Percentiles rank a stretch among this genome's conserved stretches.
These are phyloP conservation scores for Paraleonurus japonicus DNA, from an alignment of 257 asterid genomes.

Conservation along the genomic window DNA sequence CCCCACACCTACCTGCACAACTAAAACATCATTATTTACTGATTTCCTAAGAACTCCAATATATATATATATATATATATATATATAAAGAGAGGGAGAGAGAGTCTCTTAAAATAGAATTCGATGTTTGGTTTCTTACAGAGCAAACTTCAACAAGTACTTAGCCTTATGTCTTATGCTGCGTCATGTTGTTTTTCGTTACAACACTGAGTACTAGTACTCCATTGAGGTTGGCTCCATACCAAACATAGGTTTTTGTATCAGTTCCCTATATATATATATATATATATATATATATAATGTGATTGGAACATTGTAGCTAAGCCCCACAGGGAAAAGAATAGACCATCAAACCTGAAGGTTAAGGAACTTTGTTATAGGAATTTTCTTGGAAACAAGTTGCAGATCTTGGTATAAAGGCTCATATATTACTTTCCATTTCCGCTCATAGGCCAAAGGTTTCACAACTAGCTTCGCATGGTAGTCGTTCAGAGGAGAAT, in stretches of 20 bases:
- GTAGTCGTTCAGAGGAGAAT: conserved; percentile 81
- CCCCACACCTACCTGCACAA: conserved; percentile 85
- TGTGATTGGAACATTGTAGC: neutral
- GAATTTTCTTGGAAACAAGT: conserved; percentile 91
- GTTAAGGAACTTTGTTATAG: conserved; percentile 76
- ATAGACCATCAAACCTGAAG: conserved; percentile 66
- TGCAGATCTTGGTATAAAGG: conserved; percentile 86
- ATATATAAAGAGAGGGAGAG: neutral
- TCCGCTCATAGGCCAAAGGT: conserved; percentile 78
- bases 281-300: neutral
- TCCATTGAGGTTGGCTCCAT: neutral
- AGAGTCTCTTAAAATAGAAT: neutral
- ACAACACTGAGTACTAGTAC: neutral
- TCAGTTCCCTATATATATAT: neutral
- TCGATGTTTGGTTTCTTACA: neutral
- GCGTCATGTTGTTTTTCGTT: neutral
- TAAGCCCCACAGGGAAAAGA: conserved; percentile 5
- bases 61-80: neutral
- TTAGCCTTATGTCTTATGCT: neutral
- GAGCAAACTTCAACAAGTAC: neutral
- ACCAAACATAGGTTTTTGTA: neutral
- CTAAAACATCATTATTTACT: neutral
- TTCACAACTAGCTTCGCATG: conserved; percentile 89
- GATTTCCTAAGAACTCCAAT: neutral
- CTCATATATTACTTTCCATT: conserved; percentile 86